Evolutionary conservation across 257 asterid genomes (phyloP).

Genomic region (Mentha longifolia): DNA sequence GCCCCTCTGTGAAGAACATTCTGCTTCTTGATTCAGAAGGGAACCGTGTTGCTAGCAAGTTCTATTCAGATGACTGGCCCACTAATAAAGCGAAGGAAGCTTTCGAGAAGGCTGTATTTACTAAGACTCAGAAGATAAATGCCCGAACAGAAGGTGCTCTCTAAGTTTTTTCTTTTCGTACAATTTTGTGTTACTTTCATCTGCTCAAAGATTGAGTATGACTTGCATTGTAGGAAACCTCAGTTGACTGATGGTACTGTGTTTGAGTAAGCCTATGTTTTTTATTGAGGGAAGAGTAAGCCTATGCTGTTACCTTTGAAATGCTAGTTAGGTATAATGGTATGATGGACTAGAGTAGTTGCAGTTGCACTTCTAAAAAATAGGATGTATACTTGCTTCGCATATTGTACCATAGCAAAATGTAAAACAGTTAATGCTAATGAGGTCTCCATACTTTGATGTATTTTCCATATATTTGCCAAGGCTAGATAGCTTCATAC

Average conservation of each 20-base stretch:
- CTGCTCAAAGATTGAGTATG: neutral
- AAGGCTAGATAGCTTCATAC: slow-evolving; percentile 4
- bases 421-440: neutral
- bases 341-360: slow-evolving; percentile 10
- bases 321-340: neutral
- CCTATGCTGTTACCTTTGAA: neutral
- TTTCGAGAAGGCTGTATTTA: slow-evolving; percentile 73
- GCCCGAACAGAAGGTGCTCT: slow-evolving; percentile 79
- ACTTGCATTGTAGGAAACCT: slow-evolving; percentile 7
- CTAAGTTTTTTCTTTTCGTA: neutral
- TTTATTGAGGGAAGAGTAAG: neutral
- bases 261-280: slow-evolving; percentile 1
- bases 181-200: neutral
- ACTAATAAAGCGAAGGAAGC: slow-evolving; percentile 68
- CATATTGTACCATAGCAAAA: neutral
- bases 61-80: slow-evolving; percentile 82
- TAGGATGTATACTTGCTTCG: neutral
- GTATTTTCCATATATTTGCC: neutral
- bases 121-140: slow-evolving; percentile 78
- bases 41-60: slow-evolving; percentile 75
- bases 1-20: slow-evolving; percentile 72
- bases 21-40: slow-evolving; percentile 88
- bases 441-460: neutral
- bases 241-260: neutral
- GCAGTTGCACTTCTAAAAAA: neutral